These are phyloP conservation scores for Phytomonas sp. DNA, from an alignment of 208 protist species.

Conservation along the genomic window DNA sequence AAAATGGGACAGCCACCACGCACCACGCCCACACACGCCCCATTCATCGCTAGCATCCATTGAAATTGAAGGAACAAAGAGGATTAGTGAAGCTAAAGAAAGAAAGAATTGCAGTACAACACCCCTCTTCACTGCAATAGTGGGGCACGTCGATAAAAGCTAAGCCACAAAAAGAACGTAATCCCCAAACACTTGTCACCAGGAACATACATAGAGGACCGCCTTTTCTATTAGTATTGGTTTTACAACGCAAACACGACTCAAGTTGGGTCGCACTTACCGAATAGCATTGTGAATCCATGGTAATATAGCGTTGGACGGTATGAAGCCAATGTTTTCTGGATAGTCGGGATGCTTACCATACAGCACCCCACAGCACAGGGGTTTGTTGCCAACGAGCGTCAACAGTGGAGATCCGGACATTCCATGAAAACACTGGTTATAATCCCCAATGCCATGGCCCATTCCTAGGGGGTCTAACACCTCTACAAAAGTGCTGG, in stretches of 20 bases:
- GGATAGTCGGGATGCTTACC: conserved; percentile 46
- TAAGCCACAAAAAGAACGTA: background rate
- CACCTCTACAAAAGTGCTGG: conserved; percentile 22
- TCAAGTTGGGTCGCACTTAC: background rate
- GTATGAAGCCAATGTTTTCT: conserved; percentile 45
- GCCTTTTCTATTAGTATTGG: background rate
- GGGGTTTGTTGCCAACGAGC: conserved; percentile 2
- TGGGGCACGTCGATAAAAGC: too few relatives aligned
- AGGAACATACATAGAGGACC: background rate
- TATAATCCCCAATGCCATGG: conserved; percentile 18
- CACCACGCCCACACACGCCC: too few relatives aligned
- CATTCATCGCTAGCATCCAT: too few relatives aligned
- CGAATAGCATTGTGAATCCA: conserved; percentile 22
- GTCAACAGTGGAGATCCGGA: conserved; percentile 55
- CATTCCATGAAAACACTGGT: conserved; percentile 72
- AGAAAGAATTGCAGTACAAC: too few relatives aligned
- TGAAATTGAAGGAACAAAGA: too few relatives aligned
- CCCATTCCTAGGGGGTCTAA: conserved; percentile 48
- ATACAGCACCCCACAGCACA: conserved; percentile 61
- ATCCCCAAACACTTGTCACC: background rate
- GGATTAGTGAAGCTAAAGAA: too few relatives aligned
- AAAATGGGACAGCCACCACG: too few relatives aligned
- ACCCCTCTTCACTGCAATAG: too few relatives aligned
- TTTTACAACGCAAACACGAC: background rate
- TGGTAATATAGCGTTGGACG: conserved; percentile 24